Conservation (phyloP, 352 stramenopile species). For the Phytophthora cactorum region DNA sequence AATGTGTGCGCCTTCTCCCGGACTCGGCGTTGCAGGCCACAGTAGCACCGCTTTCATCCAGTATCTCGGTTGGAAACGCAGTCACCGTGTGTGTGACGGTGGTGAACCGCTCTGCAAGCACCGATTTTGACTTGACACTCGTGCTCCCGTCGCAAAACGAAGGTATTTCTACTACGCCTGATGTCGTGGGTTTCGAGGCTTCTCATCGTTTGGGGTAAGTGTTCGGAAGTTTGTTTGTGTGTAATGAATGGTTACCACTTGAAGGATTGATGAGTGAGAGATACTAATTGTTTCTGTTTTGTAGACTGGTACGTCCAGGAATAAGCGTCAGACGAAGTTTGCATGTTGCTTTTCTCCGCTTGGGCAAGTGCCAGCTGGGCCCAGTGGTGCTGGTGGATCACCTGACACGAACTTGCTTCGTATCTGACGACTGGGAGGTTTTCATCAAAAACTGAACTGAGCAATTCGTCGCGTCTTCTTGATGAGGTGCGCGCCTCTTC, state of each 20-base stretch:
- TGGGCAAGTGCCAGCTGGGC: conserved; percentile 50
- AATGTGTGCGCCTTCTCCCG: conserved; percentile 42
- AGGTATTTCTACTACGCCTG: neutral
- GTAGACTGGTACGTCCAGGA: conserved; percentile 46
- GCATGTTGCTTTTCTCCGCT: conserved; percentile 57
- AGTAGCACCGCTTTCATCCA: conserved; percentile 39
- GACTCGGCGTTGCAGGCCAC: conserved; percentile 55
- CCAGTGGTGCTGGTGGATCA: conserved; percentile 65
- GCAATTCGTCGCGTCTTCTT: conserved; percentile 33
- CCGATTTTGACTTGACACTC: conserved; percentile 72
- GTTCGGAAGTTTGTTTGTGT: conserved; percentile 10
- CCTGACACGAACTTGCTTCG: conserved; percentile 68
- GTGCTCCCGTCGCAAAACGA: conserved; percentile 38
- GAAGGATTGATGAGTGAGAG: conserved; percentile 2
- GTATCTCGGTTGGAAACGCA: conserved; percentile 22
- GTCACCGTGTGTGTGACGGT: conserved; percentile 55
- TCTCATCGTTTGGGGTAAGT: conserved; percentile 72
- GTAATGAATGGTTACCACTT: conserved; percentile 11
- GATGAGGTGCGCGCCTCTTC: conserved; percentile 37
- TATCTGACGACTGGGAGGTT: conserved; percentile 46
- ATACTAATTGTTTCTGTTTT: conserved; percentile 13
- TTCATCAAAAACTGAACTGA: conserved; percentile 35
- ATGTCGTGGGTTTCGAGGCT: conserved; percentile 65
- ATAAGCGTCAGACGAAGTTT: conserved; percentile 71
- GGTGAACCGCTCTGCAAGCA: conserved; percentile 52